A percentile compares a stretch with the other conserved stretches of the same genome.
Evolutionary conservation across 2,329 filamentous ascomycete genomes (phyloP).

Genomic region (Pseudogymnoascus sp.): DNA sequence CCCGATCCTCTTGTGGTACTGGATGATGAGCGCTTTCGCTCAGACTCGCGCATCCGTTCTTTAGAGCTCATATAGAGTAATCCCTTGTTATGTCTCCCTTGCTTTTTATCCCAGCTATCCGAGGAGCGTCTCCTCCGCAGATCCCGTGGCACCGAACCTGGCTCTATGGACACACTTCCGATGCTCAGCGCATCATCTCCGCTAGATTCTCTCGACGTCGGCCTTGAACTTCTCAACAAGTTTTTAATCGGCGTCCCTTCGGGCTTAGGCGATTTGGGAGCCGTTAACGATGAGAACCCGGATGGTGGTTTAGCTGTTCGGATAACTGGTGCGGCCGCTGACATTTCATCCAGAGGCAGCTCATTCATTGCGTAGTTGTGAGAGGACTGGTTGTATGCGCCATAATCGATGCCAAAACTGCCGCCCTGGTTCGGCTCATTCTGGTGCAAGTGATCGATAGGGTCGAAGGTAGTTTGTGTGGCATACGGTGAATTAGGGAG

Average conservation of each 20-base stretch:
- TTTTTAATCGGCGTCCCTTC: conserved; percentile 45
- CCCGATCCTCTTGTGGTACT: conserved; percentile 32
- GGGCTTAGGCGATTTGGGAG: conserved; percentile 41
- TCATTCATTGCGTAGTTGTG: conserved; percentile 42
- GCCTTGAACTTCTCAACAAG: conserved; percentile 46
- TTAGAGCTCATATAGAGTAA: conserved; percentile 68
- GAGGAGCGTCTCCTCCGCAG: conserved; percentile 45
- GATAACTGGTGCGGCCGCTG: conserved; percentile 61
- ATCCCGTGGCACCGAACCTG: conserved; percentile 39
- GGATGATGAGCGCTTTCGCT: conserved; percentile 47
- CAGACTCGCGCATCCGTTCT: conserved; percentile 54
- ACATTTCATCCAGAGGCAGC: conserved; percentile 48
- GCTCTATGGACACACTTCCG: conserved; percentile 56
- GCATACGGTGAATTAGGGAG: conserved; percentile 33
- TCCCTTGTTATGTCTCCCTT: conserved; percentile 44
- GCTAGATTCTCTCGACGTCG: conserved; percentile 50
- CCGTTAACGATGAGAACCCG: conserved; percentile 63
- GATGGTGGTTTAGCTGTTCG: conserved; percentile 76
- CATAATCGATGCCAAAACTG: conserved; percentile 66
- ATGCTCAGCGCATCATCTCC: conserved; percentile 53
- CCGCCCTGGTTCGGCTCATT: conserved; percentile 23
- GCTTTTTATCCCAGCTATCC: conserved; percentile 56
- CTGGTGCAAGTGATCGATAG: conserved; percentile 16
- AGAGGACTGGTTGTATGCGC: conserved; percentile 48
- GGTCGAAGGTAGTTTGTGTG: conserved; percentile 21